Conservation (phyloP, 1,284 basidiomycete species). For the Puccinia polysora region DNA sequence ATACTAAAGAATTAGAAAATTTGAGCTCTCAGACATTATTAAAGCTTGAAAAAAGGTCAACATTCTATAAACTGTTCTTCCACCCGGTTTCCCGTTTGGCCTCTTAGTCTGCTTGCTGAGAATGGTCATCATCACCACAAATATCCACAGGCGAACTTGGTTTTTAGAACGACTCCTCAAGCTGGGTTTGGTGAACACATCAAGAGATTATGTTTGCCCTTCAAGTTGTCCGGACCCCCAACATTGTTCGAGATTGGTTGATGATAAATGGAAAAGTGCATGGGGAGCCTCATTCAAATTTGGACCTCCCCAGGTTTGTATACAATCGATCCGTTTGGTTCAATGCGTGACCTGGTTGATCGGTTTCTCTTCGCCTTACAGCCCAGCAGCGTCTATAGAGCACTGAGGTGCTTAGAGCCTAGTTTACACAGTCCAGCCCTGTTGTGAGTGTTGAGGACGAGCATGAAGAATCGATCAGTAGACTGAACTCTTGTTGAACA, state of each 20-base stretch:
- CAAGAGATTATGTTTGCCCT: conserved; percentile 74
- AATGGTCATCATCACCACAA: background rate
- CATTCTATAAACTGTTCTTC: conserved; percentile 10
- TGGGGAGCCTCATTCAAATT: conserved; percentile 81
- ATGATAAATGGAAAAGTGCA: conserved; percentile 86
- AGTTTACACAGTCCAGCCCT: conserved; percentile 42
- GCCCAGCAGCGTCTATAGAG: conserved; percentile 43
- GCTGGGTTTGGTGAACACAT: conserved; percentile 74
- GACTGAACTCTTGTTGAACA: background rate
- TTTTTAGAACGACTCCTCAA: conserved; percentile 89
- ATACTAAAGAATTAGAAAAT: conserved; percentile 68
- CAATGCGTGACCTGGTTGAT: background rate
- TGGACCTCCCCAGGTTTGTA: conserved; percentile 57
- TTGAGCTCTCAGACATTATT: conserved; percentile 72
- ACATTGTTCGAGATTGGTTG: conserved; percentile 75
- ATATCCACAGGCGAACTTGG: conserved; percentile 67
- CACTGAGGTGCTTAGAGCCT: conserved; percentile 42
- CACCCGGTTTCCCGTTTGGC: background rate
- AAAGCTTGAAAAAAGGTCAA: conserved; percentile 75
- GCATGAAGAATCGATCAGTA: background rate
- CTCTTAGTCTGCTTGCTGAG: background rate
- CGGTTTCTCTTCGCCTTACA: background rate
- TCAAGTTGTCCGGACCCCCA: conserved; percentile 73
- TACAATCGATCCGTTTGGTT: background rate
- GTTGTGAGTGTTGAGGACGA: conserved; percentile 17